Base-by-base conservation (phyloP, 306 rosid genomes). In the Sindora glabra region DNA sequence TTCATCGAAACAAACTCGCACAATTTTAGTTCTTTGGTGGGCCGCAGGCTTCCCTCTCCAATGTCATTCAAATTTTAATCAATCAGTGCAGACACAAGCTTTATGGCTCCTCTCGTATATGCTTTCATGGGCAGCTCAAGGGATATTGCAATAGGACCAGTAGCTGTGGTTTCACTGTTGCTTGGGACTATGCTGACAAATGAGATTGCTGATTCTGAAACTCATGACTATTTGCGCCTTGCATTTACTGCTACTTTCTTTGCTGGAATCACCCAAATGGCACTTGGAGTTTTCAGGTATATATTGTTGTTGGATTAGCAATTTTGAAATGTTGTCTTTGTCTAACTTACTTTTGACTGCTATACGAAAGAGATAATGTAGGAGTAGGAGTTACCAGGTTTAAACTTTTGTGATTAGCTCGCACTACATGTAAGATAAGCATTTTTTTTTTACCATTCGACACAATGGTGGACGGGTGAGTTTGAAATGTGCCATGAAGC, bases 111-210 rank as follows among this genome's bases (percentile, higher is more conserved):
- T 18, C 83, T 89, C 25, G 78, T 89, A 22, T 89, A 89, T 34
- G 89, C 90, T 1, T 74, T 73, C 59, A 85, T 89, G 96, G 96
- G 96, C 11, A 89, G 89, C 62, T 89, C 96, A 13, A 81, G 95
- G 29, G 81, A 89, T 53, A 85, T 83, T n/a, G 96, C 95, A 3
- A 83, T 85, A 16, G 96, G 96, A 44, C 95, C 96, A 0, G 96
- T 79, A 12, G 96, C 96, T 2, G 96, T 89, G 42, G 95, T 89
- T 62, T 89, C 96, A 27, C 85, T 89, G 40, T 67, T 89, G 74
- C 86, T 89, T 44, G 96, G 96, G 4, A 72, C 75, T 12, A 17
- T 70, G 67, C 77, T 83, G 18, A 10, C 27, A 6, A 25, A 77
- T 39, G 95, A 76, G 58, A 68, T 81, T 12, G 65, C 69, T 44